Evolutionary conservation across 495 filamentous ascomycete species (phyloP), one percentile per base, ranked within the genome.

Genomic region (Wilcoxina mikolae): DNA sequence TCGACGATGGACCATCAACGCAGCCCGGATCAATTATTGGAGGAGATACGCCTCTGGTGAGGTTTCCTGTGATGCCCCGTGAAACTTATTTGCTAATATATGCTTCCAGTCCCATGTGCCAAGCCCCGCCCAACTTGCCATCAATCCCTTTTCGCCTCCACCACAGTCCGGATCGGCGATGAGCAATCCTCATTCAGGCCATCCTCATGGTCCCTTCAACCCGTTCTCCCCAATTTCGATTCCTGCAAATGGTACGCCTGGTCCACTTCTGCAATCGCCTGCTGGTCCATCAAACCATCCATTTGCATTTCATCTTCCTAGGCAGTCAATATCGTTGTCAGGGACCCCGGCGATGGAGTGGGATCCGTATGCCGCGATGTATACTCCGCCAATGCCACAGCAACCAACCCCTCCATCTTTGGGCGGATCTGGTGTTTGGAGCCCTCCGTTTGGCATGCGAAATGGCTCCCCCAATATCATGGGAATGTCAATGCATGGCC

Each of bases 1-100:
- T 83, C 51, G 83, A 79, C 22, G 82, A 82, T 42, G 82, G 85
- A 25, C 71, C 73, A 50, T 74, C 74, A 15, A 68, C 73, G n/a
- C 75, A 73, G 4, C 72, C 75, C n/a, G 68, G 68, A 45, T 59
- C 64, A 12, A 17, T 20, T 47, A 38, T 44, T 38, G 54, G 59
- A 44, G 60, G 64, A 26, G 60, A 63, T 31, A 66, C 64, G 28
- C 64, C 64, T 39, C 49, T 66, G 64, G 64, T 66, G 24, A 38
- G 24, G 31, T 49, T 10, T 20, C 47, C 39, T 24, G 25, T 43
- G 24, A 28, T 29, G 12, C 15, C 12, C 43, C 23, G 43, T 22
- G 18, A n/a, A 41, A 10, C 11, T 17, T 22, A n/a, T 26, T 51
- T 55, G 33, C 35, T 56, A 35, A 64, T 18, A n/a, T n/a, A 49